A percentile compares a stretch with the other conserved stretches of the same genome.
Evolutionary conservation across 2,329 filamentous ascomycete species (phyloP).

Genomic region (Neospermospora avenae): DNA sequence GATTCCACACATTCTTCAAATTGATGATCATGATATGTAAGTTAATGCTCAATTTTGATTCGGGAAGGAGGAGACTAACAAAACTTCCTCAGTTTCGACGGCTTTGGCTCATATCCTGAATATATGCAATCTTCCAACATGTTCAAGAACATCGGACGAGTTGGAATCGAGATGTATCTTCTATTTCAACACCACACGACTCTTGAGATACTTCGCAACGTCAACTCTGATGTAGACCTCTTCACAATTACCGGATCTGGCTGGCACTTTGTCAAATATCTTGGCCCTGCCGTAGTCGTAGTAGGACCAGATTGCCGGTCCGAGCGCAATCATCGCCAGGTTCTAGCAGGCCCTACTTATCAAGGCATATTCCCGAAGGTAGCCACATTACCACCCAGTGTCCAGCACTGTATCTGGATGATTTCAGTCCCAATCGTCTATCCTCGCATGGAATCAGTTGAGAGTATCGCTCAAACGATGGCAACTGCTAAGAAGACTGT

Average conservation of each 20-base stretch:
- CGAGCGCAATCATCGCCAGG: slow-evolving; percentile 84
- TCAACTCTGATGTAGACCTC: slow-evolving; percentile 82
- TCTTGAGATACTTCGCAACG: slow-evolving; percentile 84
- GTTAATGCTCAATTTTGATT: slow-evolving; percentile 38
- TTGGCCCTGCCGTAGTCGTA: slow-evolving; percentile 86
- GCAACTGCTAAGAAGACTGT: slow-evolving; percentile 95
- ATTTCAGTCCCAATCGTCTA: slow-evolving; percentile 88
- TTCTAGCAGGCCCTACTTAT: slow-evolving; percentile 94
- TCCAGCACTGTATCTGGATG: slow-evolving; percentile 98
- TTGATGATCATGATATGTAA: slow-evolving; percentile 98
- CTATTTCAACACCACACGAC: slow-evolving; percentile 98
- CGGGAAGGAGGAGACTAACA: slow-evolving; percentile 3
- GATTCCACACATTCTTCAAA: slow-evolving; percentile 87
- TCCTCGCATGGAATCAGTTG: slow-evolving; percentile 84
- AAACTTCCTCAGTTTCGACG: slow-evolving; percentile 71
- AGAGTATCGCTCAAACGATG: slow-evolving; percentile 86
- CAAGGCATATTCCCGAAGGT: slow-evolving; percentile 97
- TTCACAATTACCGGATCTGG: slow-evolving; percentile 97
- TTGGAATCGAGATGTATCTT: slow-evolving; percentile 96
- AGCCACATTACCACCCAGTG: slow-evolving; percentile 81
- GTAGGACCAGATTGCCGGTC: slow-evolving; percentile 90
- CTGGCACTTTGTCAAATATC: slow-evolving; percentile 97
- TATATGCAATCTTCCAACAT: slow-evolving; percentile 98
- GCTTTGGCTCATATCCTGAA: slow-evolving; percentile 93
- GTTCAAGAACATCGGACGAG: slow-evolving; percentile 95